Conservation (phyloP, 2,329 filamentous ascomycete genomes). For the Podosphaera xanthii region DNA sequence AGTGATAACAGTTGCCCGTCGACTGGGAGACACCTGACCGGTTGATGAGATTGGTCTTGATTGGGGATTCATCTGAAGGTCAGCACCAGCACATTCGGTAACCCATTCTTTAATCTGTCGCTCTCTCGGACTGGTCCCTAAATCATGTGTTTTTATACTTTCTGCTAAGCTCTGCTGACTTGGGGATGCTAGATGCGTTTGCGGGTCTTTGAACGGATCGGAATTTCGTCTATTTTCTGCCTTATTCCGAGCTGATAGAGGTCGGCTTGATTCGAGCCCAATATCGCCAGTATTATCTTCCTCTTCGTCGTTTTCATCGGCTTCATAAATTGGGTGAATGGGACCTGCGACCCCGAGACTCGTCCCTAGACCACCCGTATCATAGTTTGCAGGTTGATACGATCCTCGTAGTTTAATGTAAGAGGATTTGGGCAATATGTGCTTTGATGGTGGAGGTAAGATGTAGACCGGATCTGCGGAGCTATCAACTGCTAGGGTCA, state of each 20-base stretch:
- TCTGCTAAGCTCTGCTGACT: background rate
- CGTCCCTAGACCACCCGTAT: conserved; percentile 18
- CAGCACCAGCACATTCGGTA: conserved; percentile 17
- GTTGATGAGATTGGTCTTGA: conserved; percentile 11
- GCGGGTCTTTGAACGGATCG: conserved; percentile 14
- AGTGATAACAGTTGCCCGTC: conserved; percentile 12
- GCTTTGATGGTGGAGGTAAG: conserved; percentile 6
- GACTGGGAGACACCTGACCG: conserved; percentile 15
- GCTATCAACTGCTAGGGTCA: conserved; percentile 8
- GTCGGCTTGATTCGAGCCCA: conserved; percentile 9
- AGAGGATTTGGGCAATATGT: conserved; percentile 18
- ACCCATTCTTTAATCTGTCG: conserved; percentile 17
- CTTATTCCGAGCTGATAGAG: conserved; percentile 2
- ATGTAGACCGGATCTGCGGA: conserved; percentile 5
- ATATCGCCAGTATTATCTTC: conserved; percentile 1
- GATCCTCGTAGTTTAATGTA: conserved; percentile 16
- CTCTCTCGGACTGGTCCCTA: conserved; percentile 12
- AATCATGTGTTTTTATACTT: conserved; percentile 6
- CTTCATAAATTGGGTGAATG: conserved; percentile 42
- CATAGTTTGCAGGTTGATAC: conserved; percentile 21
- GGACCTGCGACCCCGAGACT: conserved; percentile 25
- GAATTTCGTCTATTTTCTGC: conserved; percentile 6
- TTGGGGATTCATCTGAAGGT: conserved; percentile 14
- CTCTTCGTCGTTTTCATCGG: conserved; percentile 24
- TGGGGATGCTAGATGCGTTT: background rate